A percentile compares a stretch with the other conserved stretches of the same genome.
phyloP scores from a whole-genome alignment of 169 alveolate genomes.

The Plasmodium coatneyi region DNA sequence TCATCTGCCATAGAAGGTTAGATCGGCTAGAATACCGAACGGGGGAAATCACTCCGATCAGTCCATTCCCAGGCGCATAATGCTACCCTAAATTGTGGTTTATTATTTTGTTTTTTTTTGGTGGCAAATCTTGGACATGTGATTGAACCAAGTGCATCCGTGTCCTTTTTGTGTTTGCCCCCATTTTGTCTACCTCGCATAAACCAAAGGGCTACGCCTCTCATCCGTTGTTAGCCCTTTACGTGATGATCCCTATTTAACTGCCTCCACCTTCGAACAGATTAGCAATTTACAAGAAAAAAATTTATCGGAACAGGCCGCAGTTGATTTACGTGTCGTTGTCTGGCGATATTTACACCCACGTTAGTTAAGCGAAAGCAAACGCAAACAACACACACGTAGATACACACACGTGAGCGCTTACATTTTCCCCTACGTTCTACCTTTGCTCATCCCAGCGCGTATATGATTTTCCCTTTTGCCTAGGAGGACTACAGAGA shows the following conservation, averaged over 20 bases:
- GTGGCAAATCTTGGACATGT: neutral
- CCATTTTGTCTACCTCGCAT: neutral
- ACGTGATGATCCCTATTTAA: neutral
- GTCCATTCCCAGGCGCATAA: neutral
- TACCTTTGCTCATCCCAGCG: neutral
- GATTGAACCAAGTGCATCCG: neutral
- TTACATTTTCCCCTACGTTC: neutral
- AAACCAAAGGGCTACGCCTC: neutral
- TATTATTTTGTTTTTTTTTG: no score
- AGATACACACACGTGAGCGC: neutral
- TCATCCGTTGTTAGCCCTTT: neutral
- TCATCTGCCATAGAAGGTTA: slow-evolving; percentile 46
- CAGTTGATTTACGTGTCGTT: slow-evolving; percentile 61
- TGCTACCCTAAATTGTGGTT: neutral
- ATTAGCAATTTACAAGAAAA: slow-evolving; percentile 49
- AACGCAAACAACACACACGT: no score
- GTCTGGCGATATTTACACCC: slow-evolving; percentile 43
- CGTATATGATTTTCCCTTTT: neutral
- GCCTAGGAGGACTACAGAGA: slow-evolving; percentile 11
- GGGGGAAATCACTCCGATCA: neutral
- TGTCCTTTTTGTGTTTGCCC: neutral
- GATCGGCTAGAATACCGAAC: neutral
- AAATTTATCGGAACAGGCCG: neutral
- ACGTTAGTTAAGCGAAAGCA: slow-evolving; percentile 17
- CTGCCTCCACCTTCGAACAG: neutral